phyloP scores from a whole-genome alignment of 257 asterid species.

The Salvia splendens region DNA sequence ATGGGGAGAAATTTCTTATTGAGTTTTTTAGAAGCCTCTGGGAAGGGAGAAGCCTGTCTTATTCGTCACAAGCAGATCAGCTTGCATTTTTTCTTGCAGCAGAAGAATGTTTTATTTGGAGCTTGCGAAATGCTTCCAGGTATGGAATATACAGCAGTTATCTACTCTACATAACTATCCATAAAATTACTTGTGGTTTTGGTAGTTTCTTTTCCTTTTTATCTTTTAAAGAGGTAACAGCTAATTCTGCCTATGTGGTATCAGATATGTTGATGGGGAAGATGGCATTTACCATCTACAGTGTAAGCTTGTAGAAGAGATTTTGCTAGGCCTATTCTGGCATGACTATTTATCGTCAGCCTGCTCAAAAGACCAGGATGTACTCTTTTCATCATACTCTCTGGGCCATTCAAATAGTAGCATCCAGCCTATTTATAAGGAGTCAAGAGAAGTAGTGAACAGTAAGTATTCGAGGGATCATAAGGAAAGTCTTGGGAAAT shows the following conservation, averaged over 20 bases:
- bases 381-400: slow-evolving; percentile 35
- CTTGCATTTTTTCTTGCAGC: slow-evolving; percentile 65
- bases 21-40: slow-evolving; percentile 79
- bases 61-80: slow-evolving; percentile 57
- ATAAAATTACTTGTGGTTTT: slow-evolving; percentile 3
- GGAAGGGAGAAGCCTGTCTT: slow-evolving; percentile 77
- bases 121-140: slow-evolving; percentile 79
- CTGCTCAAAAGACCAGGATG: slow-evolving; percentile 49
- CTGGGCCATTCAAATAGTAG: slow-evolving; percentile 39
- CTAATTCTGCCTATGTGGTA: slow-evolving; percentile 34
- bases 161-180: slow-evolving; percentile 15
- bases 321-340: slow-evolving; percentile 77
- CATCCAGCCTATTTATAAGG: slow-evolving; percentile 46
- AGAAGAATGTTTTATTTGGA: slow-evolving; percentile 85
- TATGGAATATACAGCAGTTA: slow-evolving; percentile 30
- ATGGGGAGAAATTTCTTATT: slow-evolving; percentile 69
- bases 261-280: slow-evolving; percentile 65
- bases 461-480: slow-evolving; percentile 51
- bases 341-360: slow-evolving; percentile 57
- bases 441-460: slow-evolving; percentile 53
- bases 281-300: slow-evolving; percentile 48
- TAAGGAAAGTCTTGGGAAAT: slow-evolving; percentile 72
- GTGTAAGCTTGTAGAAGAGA: slow-evolving; percentile 56
- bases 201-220: slow-evolving; percentile 23
- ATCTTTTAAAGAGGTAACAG: slow-evolving; percentile 29